Conservation (phyloP, 2,329 filamentous ascomycete species). For the Fusarium veterinarium region DNA sequence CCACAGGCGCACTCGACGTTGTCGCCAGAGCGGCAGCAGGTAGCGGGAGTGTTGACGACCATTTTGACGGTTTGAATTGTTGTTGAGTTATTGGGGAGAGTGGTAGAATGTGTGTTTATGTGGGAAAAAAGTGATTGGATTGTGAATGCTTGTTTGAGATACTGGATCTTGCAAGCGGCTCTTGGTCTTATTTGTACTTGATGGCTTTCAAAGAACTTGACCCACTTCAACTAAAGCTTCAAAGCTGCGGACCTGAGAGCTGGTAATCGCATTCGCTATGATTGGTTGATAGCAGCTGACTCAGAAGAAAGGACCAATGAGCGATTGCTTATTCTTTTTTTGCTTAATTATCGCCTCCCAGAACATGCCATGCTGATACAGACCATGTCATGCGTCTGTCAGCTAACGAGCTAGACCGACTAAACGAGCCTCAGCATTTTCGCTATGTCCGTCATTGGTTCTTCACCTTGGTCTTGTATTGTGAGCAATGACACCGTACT, state of each 20-base stretch:
- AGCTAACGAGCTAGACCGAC: conserved; percentile 12
- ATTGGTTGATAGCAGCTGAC: background rate
- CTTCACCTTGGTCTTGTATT: background rate
- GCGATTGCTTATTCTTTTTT: conserved; percentile 42
- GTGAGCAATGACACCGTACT: background rate
- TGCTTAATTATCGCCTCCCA: conserved; percentile 24
- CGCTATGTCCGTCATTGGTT: conserved; percentile 1
- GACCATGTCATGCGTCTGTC: conserved; percentile 16
- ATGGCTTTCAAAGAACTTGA: background rate
- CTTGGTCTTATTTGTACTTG: conserved; percentile 44
- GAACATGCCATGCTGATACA: conserved; percentile 27
- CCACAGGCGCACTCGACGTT: conserved; percentile 66
- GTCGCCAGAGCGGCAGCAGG: conserved; percentile 67
- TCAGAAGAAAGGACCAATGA: conserved; percentile 28
- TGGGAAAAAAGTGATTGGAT: background rate
- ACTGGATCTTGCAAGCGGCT: conserved; percentile 7
- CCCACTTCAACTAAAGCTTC: conserved; percentile 30
- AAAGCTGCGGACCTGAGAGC: background rate
- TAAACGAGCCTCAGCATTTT: conserved; percentile 2
- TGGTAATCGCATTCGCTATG: conserved; percentile 24
- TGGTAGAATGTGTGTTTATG: background rate
- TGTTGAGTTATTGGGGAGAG: background rate
- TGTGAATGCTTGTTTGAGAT: conserved; percentile 16
- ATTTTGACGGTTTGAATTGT: conserved; percentile 44
- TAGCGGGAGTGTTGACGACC: conserved; percentile 53